Evolutionary conservation across 192 early-diverging fungal genomes (phyloP), one percentile per base, ranked within the genome.

Genomic region (Gonapodya prolifera): DNA sequence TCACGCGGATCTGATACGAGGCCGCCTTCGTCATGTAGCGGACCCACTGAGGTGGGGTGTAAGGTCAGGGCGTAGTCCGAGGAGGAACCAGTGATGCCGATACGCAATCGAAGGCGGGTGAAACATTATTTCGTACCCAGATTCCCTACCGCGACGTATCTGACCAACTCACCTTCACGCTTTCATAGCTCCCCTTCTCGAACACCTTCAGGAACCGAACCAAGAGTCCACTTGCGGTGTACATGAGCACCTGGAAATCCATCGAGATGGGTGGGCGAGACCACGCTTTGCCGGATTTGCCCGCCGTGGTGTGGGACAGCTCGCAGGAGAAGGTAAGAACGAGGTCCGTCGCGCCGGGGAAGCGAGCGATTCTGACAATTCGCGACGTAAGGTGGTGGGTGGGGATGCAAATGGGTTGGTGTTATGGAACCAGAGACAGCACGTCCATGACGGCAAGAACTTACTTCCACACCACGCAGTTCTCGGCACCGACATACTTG

Each of bases 181-280:
- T 93, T 79, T 95, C 91, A 82, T 99, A 99, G 81, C 93, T 93
- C 70, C 91, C 91, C 85, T 95, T 95, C 78, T 99, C 97, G 88
- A 96, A 98, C 33, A 99, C 92, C 88, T 99, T 99, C 79, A 99
- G 84, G 88, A 97, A 99, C 75, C 95, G 88, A 33, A 99, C 97
- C 81, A 98, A 88, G 77, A 99, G 81, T 1, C 97, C 97, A 17
- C 94, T 96, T 32, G 96, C 93, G 2, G 97, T 98, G 80, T 98
- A 98, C 97, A 99, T 99, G 16, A 98, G 84, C 29, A 95, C 92
- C 86, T 91, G 92, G 78, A 95, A 95, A 78, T 98, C 94, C 86
- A 99, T 89, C 23, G 89, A 90, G 30, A 99, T 99, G 0, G 97
- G 97, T 35, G 97, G 97, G 45, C 95, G 87, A 35, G 93, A 94